Evolutionary conservation across 306 rosid species (phyloP).

Genomic region (Betula pendula): DNA sequence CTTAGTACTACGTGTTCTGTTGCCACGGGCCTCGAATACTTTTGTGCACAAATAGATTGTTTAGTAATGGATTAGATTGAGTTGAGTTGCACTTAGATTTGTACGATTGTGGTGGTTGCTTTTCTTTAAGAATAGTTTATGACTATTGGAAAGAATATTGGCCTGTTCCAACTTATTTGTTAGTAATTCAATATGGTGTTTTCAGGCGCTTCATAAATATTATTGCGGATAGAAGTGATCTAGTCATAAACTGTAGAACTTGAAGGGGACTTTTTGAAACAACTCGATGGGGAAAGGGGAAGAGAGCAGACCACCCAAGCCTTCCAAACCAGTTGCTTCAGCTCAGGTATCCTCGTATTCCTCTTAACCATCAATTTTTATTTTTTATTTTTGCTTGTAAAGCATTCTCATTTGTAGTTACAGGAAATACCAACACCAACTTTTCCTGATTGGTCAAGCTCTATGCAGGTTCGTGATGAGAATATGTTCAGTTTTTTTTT

Average conservation of each 20-base stretch:
- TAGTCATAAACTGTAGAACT: slow-evolving; percentile 26
- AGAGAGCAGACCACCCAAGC: slow-evolving; percentile 71
- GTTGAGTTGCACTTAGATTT: too few relatives aligned
- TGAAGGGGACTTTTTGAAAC: slow-evolving; percentile 22
- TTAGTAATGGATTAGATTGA: too few relatives aligned
- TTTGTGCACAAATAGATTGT: too few relatives aligned
- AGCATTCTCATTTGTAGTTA: slow-evolving; percentile 5
- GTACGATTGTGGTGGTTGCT: too few relatives aligned
- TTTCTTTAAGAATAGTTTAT: too few relatives aligned
- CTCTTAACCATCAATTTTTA: neutral
- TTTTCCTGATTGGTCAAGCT: slow-evolving; percentile 90
- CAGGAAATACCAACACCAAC: slow-evolving; percentile 73
- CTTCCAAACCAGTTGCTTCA: slow-evolving; percentile 62
- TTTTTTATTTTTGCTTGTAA: slow-evolving; percentile 5
- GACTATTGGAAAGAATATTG: too few relatives aligned
- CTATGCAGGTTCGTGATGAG: slow-evolving; percentile 73
- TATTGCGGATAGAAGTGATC: slow-evolving; percentile 16
- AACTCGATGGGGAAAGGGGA: slow-evolving; percentile 85
- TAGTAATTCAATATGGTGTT: slow-evolving; percentile 22
- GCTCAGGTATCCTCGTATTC: slow-evolving; percentile 51
- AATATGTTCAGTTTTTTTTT: slow-evolving; percentile 20
- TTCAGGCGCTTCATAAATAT: slow-evolving; percentile 33
- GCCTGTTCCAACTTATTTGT: too few relatives aligned
- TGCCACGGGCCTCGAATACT: too few relatives aligned
- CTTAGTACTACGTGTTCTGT: too few relatives aligned